Evolutionary conservation across 1,139 yeast genomes (phyloP).

Genomic region (Blastobotrys apis): DNA sequence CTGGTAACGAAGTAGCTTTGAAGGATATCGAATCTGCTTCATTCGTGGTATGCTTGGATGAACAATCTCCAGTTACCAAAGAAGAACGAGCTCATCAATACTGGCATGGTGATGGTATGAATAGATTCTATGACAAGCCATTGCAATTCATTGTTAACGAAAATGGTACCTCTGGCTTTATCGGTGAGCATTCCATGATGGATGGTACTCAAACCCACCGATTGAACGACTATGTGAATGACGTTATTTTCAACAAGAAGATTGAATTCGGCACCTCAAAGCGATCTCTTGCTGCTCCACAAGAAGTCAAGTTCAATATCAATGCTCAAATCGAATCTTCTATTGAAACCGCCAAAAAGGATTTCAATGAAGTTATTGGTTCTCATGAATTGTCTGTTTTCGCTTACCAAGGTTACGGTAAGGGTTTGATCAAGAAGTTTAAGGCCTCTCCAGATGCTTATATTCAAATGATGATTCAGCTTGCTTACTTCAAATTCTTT

Average conservation of each 20-base stretch:
- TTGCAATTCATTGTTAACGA: constrained; percentile 76
- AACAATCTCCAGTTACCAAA: constrained; percentile 65
- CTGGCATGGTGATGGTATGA: constrained; percentile 94
- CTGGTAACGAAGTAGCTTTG: constrained; percentile 49
- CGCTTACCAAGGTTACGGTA: constrained; percentile 43
- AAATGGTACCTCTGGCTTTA: constrained; percentile 85
- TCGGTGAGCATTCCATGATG: constrained; percentile 97
- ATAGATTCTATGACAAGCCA: constrained; percentile 91
- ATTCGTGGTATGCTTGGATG: constrained; percentile 77
- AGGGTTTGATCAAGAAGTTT: constrained; percentile 67
- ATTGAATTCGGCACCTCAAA: constrained; percentile 36
- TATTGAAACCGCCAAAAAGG: constrained; percentile 53
- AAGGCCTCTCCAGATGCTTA: constrained; percentile 77
- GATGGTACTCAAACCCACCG: constrained; percentile 96
- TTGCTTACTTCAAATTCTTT: constrained; percentile 76
- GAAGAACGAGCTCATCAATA: constrained; percentile 82
- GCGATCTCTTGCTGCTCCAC: constrained; percentile 34
- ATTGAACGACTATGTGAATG: constrained; percentile 71
- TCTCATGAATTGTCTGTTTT: constrained; percentile 43
- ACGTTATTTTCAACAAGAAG: constrained; percentile 48
- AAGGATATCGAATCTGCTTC: constrained; percentile 73
- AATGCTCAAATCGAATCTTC: constrained; percentile 49
- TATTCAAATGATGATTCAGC: constrained; percentile 73
- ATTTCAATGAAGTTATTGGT: constrained; percentile 46
- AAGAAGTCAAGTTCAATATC: constrained; percentile 41